A percentile compares a stretch with the other conserved stretches of the same genome.
These are phyloP conservation scores for Raddia guianensis DNA, from an alignment of 176 grass and related monocot genomes.

Conservation along the genomic window DNA sequence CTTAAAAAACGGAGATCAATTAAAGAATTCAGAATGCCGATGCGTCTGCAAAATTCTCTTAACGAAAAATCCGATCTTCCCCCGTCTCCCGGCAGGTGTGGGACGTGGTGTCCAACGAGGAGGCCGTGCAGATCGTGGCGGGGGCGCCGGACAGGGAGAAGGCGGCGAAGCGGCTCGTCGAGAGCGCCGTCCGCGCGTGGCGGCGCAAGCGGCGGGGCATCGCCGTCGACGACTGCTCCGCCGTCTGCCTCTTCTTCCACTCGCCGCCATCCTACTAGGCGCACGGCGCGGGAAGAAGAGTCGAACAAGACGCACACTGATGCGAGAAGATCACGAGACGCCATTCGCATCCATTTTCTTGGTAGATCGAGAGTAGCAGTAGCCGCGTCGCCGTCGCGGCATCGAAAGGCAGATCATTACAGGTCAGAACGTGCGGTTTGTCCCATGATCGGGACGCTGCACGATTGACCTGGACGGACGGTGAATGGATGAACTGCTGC, in stretches of 20 bases:
- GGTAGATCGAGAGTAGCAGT: not conserved
- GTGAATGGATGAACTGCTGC: constrained; percentile 1
- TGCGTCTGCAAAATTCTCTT: not conserved
- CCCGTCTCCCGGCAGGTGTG: constrained; percentile 56
- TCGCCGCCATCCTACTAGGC: constrained; percentile 36
- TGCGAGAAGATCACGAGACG: not conserved
- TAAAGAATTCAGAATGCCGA: too few relatives aligned
- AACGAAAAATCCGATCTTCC: too few relatives aligned
- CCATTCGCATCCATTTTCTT: not conserved
- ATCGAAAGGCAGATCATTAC: constrained; percentile 10
- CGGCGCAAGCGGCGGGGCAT: constrained; percentile 61
- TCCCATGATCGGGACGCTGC: constrained; percentile 30
- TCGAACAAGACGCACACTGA: not conserved
- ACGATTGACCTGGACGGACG: not conserved
- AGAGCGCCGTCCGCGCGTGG: constrained; percentile 74
- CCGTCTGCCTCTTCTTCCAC: constrained; percentile 87
- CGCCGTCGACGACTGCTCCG: constrained; percentile 94
- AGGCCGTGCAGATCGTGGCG: constrained; percentile 89
- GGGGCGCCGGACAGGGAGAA: constrained; percentile 53
- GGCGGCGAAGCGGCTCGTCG: constrained; percentile 72
- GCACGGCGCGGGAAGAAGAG: not conserved
- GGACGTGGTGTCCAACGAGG: constrained; percentile 93
- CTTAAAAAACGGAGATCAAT: too few relatives aligned
- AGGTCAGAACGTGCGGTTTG: constrained; percentile 31
- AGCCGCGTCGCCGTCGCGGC: constrained; percentile 20